A percentile compares a stretch with the other conserved stretches of the same genome.
Evolutionary conservation across 495 filamentous ascomycete species (phyloP).

Genomic region (Hyaloscypha finlandica): DNA sequence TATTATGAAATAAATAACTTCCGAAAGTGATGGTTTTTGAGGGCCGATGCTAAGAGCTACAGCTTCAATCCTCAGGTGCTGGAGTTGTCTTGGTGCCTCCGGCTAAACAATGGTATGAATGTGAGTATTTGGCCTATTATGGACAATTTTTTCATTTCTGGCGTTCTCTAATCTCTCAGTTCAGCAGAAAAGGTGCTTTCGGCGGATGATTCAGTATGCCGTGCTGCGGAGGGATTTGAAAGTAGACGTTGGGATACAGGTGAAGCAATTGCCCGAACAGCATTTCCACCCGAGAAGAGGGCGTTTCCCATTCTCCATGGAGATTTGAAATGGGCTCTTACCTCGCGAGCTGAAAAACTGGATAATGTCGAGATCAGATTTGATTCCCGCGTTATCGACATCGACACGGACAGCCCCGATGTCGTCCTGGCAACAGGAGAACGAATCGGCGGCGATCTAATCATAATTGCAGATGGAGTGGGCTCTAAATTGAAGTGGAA

Average conservation of each 20-base stretch:
- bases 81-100: background rate
- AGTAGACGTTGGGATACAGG: background rate
- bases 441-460: slow-evolving; percentile 40
- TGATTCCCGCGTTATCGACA: background rate
- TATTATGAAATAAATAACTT: background rate
- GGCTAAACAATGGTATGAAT: background rate
- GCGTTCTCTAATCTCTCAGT: background rate
- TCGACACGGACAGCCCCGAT: background rate
- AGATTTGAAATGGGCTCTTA: background rate
- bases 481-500: slow-evolving; percentile 41
- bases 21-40: background rate
- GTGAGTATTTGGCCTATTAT: background rate
- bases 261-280: background rate
- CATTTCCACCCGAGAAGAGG: background rate
- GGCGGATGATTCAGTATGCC: background rate
- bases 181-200: background rate
- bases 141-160: background rate
- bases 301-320: background rate
- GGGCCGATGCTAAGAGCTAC: background rate
- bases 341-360: background rate
- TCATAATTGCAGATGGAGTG: slow-evolving; percentile 49
- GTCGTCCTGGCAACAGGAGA: background rate
- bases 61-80: background rate
- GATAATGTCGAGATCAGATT: background rate
- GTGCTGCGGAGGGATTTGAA: background rate